Evolutionary conservation across 2,329 filamentous ascomycete species (phyloP).

Genomic region (Peltaster fructicola): DNA sequence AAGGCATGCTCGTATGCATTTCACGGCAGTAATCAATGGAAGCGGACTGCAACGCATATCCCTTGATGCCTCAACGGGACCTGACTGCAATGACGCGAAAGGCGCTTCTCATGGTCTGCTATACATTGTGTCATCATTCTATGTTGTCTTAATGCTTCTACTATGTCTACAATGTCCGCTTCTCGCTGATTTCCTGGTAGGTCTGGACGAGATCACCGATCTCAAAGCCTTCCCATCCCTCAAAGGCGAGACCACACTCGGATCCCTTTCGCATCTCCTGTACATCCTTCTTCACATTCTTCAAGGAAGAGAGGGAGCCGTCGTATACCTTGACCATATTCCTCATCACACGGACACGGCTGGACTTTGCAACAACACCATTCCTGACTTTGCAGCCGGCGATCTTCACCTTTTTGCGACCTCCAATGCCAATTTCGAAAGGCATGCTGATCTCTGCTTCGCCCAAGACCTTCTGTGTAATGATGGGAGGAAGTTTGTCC

Average conservation of each 20-base stretch:
- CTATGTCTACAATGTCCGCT: constrained; percentile 39
- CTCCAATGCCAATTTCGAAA: constrained; percentile 69
- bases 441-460: constrained; percentile 74
- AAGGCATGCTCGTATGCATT: too few relatives aligned
- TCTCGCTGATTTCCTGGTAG: constrained; percentile 63
- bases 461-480: constrained; percentile 56
- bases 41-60: too few relatives aligned
- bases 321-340: constrained; percentile 54
- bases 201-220: constrained; percentile 75
- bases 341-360: constrained; percentile 55
- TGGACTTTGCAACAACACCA: constrained; percentile 47
- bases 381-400: constrained; percentile 81
- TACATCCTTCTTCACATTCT: constrained; percentile 84
- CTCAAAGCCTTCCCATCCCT: constrained; percentile 59
- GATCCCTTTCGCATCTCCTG: constrained; percentile 74
- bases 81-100: too few relatives aligned
- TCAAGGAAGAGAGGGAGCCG: constrained; percentile 58
- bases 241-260: constrained; percentile 86
- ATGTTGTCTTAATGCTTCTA: too few relatives aligned
- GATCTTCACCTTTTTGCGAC: constrained; percentile 52
- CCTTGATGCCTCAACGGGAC: too few relatives aligned
- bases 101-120: too few relatives aligned
- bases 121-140: too few relatives aligned
- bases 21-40: too few relatives aligned
- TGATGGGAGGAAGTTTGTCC: constrained; percentile 46